Base-by-base conservation (phyloP, 2,329 filamentous ascomycete genomes). In the Phialocephala sp. region DNA sequence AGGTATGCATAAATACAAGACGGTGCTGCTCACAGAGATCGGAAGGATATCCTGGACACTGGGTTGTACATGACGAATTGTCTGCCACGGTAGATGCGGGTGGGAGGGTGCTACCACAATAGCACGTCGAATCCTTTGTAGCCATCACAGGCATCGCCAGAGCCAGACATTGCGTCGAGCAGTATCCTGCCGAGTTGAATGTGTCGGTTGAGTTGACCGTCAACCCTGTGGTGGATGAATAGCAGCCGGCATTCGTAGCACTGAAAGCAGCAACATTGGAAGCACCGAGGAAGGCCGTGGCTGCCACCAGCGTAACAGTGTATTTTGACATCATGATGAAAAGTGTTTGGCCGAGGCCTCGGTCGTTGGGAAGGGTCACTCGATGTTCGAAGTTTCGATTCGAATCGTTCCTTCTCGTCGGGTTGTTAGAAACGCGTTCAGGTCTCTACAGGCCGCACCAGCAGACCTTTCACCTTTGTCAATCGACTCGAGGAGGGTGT, bases 31-130 rank as follows among this genome's bases (percentile, higher is more conserved):
- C 72, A 77, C 75, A 77, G 32, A 61, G 68, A 47, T 74, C 71
- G 0, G 58, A 39, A 22, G 66, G 66, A 66, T 69, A 76, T 37
- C 76, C 76, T 18, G 72, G 67, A 59, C 76, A 77, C 32, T 60
- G 47, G 27, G 59, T 65, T 52, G 71, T 63, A 43, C 76, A 77
- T 1, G 68, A 56, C 1, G 62, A 57, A 45, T 70, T 60, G 39
- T 68, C 69, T 15, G 71, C 71, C 24, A 70, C 64, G 22, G 47
- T 63, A 4, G 65, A 55, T 1, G 59, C 24, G 9, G 72, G 67
- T 20, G 76, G 76, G n/a, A 76, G 24, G 12, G 62, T 60, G 18
- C 72, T 52, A 59, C 74, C 74, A 60, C 76, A 77, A 61, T 68
- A 77, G 64, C 76, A 77, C n/a, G 69, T 67, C 8, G 52, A 67